phyloP scores from a whole-genome alignment of 2,329 filamentous ascomycete genomes.

The Botrytis aclada region DNA sequence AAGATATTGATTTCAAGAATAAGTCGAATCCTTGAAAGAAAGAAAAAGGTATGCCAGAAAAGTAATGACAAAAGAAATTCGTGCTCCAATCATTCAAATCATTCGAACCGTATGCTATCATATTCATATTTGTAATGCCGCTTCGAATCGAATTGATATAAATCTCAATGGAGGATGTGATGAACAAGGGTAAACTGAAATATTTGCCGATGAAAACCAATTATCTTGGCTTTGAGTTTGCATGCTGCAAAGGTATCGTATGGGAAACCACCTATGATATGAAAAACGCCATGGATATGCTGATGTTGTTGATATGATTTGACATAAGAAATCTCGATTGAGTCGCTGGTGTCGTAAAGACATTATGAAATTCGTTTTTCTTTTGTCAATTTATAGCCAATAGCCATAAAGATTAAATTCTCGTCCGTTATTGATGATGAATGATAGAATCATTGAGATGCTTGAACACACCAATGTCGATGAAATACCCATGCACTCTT shows the following conservation, averaged over 20 bases:
- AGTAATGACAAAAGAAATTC: conserved; percentile 18
- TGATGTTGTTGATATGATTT: conserved; percentile 13
- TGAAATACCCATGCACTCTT: conserved; percentile 99
- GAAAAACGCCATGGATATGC: conserved; percentile 20
- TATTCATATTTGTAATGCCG: conserved; percentile 11
- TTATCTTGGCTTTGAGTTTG: conserved; percentile 6
- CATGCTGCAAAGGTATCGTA: conserved; percentile 20
- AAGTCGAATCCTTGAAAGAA: background rate
- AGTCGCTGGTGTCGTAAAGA: conserved; percentile 18
- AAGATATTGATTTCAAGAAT: background rate
- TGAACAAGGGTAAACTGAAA: conserved; percentile 8
- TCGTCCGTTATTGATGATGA: background rate
- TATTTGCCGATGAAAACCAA: conserved; percentile 2
- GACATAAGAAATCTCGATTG: conserved; percentile 15
- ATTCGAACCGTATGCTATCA: conserved; percentile 14
- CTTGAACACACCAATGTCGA: conserved; percentile 92
- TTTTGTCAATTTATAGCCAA: background rate
- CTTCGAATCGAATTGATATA: conserved; percentile 7
- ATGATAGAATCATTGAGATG: conserved; percentile 39
- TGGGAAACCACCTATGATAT: conserved; percentile 9
- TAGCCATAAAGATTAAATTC: background rate
- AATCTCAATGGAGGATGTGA: conserved; percentile 5
- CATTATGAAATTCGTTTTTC: conserved; percentile 12
- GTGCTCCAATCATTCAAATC: conserved; percentile 16
- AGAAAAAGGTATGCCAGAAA: conserved; percentile 13